phyloP scores from a whole-genome alignment of 306 rosid species.

The Ammopiptanthus mongolicus region DNA sequence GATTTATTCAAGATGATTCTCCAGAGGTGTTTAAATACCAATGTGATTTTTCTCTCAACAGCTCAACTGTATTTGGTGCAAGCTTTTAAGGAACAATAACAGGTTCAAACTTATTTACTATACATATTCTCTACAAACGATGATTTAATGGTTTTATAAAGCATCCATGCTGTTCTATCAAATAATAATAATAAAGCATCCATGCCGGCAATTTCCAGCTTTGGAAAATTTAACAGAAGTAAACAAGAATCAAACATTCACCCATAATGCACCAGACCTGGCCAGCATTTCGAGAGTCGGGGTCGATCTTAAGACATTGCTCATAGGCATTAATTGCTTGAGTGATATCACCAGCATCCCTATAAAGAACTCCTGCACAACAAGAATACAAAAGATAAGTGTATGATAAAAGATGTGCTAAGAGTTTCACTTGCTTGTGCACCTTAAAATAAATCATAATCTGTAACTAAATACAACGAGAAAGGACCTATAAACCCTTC shows the following conservation, averaged over 20 bases:
- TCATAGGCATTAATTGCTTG: conserved; percentile 87
- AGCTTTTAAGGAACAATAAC: neutral
- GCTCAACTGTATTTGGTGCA: neutral
- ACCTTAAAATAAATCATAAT: conserved; percentile 1
- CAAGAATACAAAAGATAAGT: conserved; percentile 24
- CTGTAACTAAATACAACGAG: neutral
- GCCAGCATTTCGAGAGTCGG: conserved; percentile 98
- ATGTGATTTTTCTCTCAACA: neutral
- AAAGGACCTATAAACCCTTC: neutral
- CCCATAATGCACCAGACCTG: conserved; percentile 54
- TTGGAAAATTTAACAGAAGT: neutral
- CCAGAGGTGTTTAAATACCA: neutral
- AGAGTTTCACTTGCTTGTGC: neutral
- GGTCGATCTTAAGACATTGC: conserved; percentile 91
- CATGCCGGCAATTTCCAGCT: neutral
- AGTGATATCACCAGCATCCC: conserved; percentile 91
- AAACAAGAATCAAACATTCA: neutral
- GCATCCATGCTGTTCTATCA: neutral
- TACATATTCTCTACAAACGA: neutral
- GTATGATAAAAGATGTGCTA: neutral
- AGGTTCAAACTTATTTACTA: neutral
- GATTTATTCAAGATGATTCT: neutral
- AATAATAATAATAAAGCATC: neutral
- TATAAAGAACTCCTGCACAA: conserved; percentile 79
- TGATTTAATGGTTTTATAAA: neutral